Evolutionary conservation across 2,329 filamentous ascomycete genomes (phyloP), one percentile per base, ranked within the genome.

Genomic region (Verticillium nonalfalfae): DNA sequence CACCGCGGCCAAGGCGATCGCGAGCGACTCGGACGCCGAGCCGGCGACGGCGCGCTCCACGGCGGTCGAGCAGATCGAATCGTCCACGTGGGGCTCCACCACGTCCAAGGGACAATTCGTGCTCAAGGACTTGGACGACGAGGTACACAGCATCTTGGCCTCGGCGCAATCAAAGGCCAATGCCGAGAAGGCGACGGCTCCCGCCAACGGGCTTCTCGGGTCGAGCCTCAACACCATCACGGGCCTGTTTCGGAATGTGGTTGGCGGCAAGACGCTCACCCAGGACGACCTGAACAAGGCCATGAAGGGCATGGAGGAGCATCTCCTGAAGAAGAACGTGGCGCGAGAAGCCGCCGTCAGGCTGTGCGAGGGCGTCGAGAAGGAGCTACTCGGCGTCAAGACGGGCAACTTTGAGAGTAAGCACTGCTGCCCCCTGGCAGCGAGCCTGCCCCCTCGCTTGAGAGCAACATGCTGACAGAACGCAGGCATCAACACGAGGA

Each of bases 271-370:
- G 80, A 91, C 89, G 0, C 78, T 99, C 70, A 96, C 92, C 1
- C 91, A 93, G 73, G 86, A 90, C 66, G 94, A 98, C 70, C 83
- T 99, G 26, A 90, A 92, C 64, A 96, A 96, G 74, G 91, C 95
- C 1, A 88, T 99, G 78, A 95, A 94, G 76, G 90, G 90, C 36
- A 97, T 99, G 92, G 92, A 97, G 72, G 92, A 97, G 61, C 94
- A 98, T 73, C 81, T 99, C 7, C 78, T 99, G 63, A 88, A 90
- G 77, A 99, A 99, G 81, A 99, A 99, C 70, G 93, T 99, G 34
- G 95, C 95, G 0, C 90, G 91, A 59, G 95, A 98, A 79, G 95
- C 95, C 15, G 95, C 94, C 1, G 84, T 97, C 36, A 90, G 95
- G 59, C 80, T 99, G 52, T 97, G 94, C 73, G 89, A 96, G 65